Conservation (phyloP, 495 filamentous ascomycete genomes). For the Annulohypoxylon stygium region DNA sequence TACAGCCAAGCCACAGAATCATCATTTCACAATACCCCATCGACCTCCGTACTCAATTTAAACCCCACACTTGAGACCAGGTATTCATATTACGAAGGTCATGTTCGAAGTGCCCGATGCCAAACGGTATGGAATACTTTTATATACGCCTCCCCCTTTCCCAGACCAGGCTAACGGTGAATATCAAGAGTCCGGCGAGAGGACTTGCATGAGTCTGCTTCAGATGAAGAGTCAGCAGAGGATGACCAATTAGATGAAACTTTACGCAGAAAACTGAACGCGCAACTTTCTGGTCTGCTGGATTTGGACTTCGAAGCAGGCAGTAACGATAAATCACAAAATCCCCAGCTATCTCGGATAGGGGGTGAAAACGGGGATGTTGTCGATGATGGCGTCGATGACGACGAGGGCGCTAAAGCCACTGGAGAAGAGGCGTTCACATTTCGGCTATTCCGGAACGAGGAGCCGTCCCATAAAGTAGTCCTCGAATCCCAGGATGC, state of each 20-base stretch:
- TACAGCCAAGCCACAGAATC: not conserved
- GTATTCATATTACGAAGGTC: slow-evolving; percentile 8
- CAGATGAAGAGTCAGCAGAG: slow-evolving; percentile 41
- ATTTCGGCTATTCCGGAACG: slow-evolving; percentile 67
- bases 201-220: slow-evolving; percentile 60
- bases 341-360: slow-evolving; percentile 10
- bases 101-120: slow-evolving; percentile 68
- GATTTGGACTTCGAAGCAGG: slow-evolving; percentile 44
- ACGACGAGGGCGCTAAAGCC: slow-evolving; percentile 29
- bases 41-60: not conserved
- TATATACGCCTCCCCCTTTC: not conserved
- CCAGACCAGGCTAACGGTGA: slow-evolving; percentile 30
- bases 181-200: slow-evolving; percentile 63
- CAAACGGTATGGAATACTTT: slow-evolving; percentile 60
- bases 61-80: not conserved
- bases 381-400: slow-evolving; percentile 32
- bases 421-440: slow-evolving; percentile 58
- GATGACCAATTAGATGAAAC: slow-evolving; percentile 48
- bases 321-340: slow-evolving; percentile 10
- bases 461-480: slow-evolving; percentile 52
- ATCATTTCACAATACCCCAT: not conserved
- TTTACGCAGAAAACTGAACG: slow-evolving; percentile 56
- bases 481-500: slow-evolving; percentile 51
- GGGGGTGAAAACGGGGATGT: slow-evolving; percentile 22
- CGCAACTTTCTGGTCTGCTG: slow-evolving; percentile 58